Conservation (phyloP, 2,329 filamentous ascomycete species). For the Triangularia verruculosa region DNA sequence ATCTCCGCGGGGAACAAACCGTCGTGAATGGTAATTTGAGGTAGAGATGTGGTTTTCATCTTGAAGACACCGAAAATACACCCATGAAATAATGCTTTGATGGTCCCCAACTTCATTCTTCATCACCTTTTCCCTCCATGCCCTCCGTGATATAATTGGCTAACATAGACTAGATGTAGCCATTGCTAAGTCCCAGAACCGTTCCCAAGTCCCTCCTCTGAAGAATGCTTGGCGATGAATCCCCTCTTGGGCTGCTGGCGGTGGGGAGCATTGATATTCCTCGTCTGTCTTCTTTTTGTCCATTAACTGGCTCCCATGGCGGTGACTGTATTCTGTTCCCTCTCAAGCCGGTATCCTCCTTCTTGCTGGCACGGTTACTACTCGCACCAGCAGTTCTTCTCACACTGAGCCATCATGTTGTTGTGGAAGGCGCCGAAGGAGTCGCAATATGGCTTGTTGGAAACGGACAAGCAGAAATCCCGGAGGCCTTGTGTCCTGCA, state of each 20-base stretch:
- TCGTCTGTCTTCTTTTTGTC: background rate
- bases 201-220: too few relatives aligned
- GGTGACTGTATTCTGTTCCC: background rate
- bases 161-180: too few relatives aligned
- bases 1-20: background rate
- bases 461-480: slow-evolving; percentile 20
- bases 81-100: background rate
- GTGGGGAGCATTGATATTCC: background rate
- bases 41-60: background rate
- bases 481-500: slow-evolving; percentile 18
- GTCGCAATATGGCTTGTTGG: slow-evolving; percentile 20
- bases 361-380: background rate
- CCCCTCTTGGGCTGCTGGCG: too few relatives aligned
- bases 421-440: slow-evolving; percentile 19
- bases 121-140: background rate
- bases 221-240: too few relatives aligned
- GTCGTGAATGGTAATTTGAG: background rate
- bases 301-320: background rate
- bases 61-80: background rate
- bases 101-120: background rate
- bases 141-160: too few relatives aligned
- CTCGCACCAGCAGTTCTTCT: slow-evolving; percentile 20
- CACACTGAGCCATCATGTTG: slow-evolving; percentile 21
- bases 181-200: too few relatives aligned
- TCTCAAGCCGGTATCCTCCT: background rate